These are phyloP conservation scores for Retiboletus fuscus DNA, from an alignment of 1,284 basidiomycete species.

Conservation along the genomic window DNA sequence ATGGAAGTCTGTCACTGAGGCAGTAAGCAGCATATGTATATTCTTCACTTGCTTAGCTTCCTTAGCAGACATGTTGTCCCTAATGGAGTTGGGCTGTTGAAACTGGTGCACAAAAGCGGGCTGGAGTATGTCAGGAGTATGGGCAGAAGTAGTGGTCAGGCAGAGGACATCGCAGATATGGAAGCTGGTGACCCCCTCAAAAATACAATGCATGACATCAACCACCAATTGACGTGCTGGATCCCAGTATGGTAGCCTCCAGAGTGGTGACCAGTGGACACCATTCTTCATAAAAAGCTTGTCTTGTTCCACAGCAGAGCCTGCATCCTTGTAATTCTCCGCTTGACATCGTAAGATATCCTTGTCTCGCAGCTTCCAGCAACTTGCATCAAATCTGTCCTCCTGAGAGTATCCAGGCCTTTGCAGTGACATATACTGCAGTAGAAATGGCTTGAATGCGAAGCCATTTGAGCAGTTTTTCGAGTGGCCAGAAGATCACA, in stretches of 20 bases:
- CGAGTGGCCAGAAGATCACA: not conserved
- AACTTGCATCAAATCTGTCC: not conserved
- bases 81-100: no score
- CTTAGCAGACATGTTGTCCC: constrained; percentile 1
- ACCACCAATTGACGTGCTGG: not conserved
- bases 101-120: constrained; percentile 4
- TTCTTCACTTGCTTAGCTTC: constrained; percentile 17
- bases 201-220: constrained; percentile 1
- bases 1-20: constrained; percentile 1
- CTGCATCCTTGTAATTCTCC: not conserved
- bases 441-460: not conserved
- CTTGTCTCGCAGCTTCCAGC: not conserved
- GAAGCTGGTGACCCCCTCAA: not conserved
- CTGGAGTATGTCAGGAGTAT: not conserved
- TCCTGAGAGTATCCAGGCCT: not conserved
- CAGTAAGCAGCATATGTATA: constrained; percentile 14
- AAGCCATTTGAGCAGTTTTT: not conserved
- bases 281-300: not conserved
- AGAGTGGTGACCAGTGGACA: not conserved
- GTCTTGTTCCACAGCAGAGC: not conserved
- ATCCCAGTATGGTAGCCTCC: not conserved
- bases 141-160: not conserved
- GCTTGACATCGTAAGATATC: not conserved
- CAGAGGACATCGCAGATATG: not conserved
- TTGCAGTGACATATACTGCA: constrained; percentile 1